Evolutionary conservation across 2,329 filamentous ascomycete genomes (phyloP).

Genomic region (Aspergillaceae sp.): DNA sequence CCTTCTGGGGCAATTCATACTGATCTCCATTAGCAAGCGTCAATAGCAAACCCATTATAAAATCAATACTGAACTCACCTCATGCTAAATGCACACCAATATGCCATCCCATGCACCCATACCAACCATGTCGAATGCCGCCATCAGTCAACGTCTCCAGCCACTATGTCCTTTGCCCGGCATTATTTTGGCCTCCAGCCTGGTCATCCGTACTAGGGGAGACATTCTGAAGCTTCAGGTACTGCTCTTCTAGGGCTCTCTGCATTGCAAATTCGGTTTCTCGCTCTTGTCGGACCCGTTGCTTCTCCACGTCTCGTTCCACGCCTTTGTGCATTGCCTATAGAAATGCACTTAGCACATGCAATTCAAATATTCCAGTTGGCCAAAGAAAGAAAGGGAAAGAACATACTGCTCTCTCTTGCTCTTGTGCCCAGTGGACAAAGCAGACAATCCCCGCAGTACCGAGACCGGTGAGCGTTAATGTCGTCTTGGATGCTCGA

Average conservation of each 20-base stretch:
- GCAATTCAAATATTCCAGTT: too few relatives aligned
- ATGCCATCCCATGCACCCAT: neutral
- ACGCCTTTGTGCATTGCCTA: constrained; percentile 93
- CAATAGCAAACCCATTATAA: neutral
- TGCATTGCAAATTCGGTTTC: constrained; percentile 95
- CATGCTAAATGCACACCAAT: neutral
- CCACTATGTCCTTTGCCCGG: constrained; percentile 16
- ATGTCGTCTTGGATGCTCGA: constrained; percentile 75
- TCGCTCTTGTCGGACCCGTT: constrained; percentile 79
- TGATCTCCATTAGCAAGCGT: neutral
- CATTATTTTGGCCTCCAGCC: constrained; percentile 11
- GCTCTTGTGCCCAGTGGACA: constrained; percentile 82
- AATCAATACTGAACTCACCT: neutral
- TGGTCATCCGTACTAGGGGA: constrained; percentile 37
- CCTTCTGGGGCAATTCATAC: neutral
- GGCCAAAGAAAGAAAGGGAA: neutral
- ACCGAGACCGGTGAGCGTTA: constrained; percentile 67
- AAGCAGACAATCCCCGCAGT: constrained; percentile 69
- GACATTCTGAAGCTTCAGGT: constrained; percentile 79
- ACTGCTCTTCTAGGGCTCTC: constrained; percentile 73
- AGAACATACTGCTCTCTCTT: constrained; percentile 65
- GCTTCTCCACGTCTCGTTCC: constrained; percentile 87
- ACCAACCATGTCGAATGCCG: neutral
- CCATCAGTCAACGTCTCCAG: neutral
- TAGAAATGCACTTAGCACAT: neutral